Evolutionary conservation across 139 green algal genomes (phyloP).

Genomic region (Pleodorina starrii): DNA sequence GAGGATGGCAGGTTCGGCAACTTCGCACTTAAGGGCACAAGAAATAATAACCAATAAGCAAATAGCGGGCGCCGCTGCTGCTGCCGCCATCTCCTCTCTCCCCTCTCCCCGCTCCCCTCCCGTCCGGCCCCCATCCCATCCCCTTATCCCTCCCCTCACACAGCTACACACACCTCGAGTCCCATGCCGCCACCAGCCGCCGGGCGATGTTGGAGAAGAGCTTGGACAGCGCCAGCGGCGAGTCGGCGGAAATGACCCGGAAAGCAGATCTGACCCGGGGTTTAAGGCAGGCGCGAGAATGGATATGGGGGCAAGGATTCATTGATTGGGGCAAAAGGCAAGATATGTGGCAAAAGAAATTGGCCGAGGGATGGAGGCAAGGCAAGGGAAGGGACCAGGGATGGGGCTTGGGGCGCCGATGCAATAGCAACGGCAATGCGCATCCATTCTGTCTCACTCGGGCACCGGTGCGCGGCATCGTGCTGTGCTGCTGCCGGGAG

Average conservation of each 20-base stretch:
- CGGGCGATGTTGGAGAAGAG: constrained; percentile 62
- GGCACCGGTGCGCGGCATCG: too few relatives aligned
- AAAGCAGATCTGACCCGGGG: constrained; percentile 34
- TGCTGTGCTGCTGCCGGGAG: too few relatives aligned
- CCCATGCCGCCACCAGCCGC: constrained; percentile 55
- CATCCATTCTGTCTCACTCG: too few relatives aligned
- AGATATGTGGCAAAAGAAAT: too few relatives aligned
- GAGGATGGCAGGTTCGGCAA: too few relatives aligned
- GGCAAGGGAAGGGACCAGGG: neutral
- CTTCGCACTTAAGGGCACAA: too few relatives aligned
- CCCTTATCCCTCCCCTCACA: neutral
- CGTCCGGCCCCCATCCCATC: neutral
- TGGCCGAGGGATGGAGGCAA: neutral
- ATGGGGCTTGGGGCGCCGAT: neutral
- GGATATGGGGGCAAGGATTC: too few relatives aligned
- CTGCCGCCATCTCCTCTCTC: neutral
- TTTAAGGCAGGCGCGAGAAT: too few relatives aligned
- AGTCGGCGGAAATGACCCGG: constrained; percentile 53
- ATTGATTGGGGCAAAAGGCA: too few relatives aligned
- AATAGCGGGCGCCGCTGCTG: too few relatives aligned
- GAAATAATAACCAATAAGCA: too few relatives aligned
- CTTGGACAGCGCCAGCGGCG: constrained; percentile 56
- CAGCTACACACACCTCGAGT: constrained; percentile 35
- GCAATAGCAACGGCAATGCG: too few relatives aligned
- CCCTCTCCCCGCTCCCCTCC: neutral